A percentile compares a stretch with the other conserved stretches of the same genome.
Conservation (phyloP, 176 grass and related monocot genomes). For the Echinochloa phyllopogon region DNA sequence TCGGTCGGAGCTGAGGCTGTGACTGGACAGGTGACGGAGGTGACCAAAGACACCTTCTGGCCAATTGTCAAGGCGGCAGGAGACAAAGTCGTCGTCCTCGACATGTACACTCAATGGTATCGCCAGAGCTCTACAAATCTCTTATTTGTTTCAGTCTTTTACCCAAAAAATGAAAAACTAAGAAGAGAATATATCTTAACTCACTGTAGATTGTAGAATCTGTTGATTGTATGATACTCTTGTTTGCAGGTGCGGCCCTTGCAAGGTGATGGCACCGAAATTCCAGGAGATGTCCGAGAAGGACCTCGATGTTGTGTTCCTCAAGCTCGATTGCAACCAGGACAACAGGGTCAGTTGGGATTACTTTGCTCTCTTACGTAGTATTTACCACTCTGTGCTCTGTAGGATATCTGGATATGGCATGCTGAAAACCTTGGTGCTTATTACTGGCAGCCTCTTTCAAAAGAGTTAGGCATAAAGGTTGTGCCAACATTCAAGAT, state of each 20-base stretch:
- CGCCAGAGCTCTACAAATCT: conserved; percentile 7
- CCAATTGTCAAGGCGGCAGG: conserved; percentile 83
- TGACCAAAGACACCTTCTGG: conserved; percentile 96
- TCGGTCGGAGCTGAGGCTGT: conserved; percentile 43
- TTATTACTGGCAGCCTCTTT: conserved; percentile 64
- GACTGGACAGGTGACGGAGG: conserved; percentile 83
- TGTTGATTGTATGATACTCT: conserved; percentile 1
- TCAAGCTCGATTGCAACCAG: conserved; percentile 97
- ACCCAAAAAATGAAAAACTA: neutral
- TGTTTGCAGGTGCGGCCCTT: conserved; percentile 87
- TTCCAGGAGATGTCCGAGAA: conserved; percentile 90
- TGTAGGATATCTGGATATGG: conserved; percentile 11
- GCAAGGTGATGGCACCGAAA: conserved; percentile 89
- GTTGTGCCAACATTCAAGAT: conserved; percentile 97
- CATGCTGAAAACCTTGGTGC: conserved; percentile 16
- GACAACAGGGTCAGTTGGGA: conserved; percentile 72
- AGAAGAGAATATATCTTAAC: neutral
- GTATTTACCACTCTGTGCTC: neutral
- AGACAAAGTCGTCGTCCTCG: conserved; percentile 80
- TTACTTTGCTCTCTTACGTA: conserved; percentile 12
- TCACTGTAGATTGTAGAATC: neutral
- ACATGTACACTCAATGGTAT: conserved; percentile 99
- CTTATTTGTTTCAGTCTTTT: neutral
- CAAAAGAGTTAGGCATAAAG: conserved; percentile 85
- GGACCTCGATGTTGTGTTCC: conserved; percentile 80